Conservation (phyloP, 164 flowering plant genomes). For the Nelumbo lutea region DNA sequence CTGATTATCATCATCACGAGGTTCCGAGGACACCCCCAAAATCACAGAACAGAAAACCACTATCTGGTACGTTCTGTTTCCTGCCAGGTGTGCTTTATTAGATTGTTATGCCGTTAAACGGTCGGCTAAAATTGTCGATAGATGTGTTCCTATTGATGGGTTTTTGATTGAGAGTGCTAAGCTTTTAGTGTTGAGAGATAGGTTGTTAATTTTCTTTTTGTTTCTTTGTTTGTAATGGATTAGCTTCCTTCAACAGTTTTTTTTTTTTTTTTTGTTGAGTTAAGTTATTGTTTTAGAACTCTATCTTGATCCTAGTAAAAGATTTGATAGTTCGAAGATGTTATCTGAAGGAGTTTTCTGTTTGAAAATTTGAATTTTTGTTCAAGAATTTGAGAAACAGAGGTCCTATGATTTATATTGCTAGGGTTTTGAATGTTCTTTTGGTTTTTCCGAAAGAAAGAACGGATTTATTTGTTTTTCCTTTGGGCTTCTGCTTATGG, state of each 20-base stretch:
- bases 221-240: neutral
- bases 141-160: neutral
- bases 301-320: neutral
- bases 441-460: neutral
- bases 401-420: no score
- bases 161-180: neutral
- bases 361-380: neutral
- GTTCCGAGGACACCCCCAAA: slow-evolving; percentile 1
- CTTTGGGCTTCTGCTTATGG: neutral
- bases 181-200: neutral
- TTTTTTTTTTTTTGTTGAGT: neutral
- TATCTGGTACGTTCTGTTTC: slow-evolving; percentile 14
- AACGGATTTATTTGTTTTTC: neutral
- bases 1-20: neutral
- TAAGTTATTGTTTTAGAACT: neutral
- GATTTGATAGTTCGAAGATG: neutral
- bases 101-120: neutral
- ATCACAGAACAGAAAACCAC: slow-evolving; percentile 13
- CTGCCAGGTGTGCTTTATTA: neutral
- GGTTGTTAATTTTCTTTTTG: neutral
- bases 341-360: neutral
- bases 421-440: neutral
- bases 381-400: no score
- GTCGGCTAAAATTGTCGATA: neutral
- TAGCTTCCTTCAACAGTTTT: neutral